Base-by-base conservation (phyloP, 2,329 filamentous ascomycete species). In the Fusarium longipes region DNA sequence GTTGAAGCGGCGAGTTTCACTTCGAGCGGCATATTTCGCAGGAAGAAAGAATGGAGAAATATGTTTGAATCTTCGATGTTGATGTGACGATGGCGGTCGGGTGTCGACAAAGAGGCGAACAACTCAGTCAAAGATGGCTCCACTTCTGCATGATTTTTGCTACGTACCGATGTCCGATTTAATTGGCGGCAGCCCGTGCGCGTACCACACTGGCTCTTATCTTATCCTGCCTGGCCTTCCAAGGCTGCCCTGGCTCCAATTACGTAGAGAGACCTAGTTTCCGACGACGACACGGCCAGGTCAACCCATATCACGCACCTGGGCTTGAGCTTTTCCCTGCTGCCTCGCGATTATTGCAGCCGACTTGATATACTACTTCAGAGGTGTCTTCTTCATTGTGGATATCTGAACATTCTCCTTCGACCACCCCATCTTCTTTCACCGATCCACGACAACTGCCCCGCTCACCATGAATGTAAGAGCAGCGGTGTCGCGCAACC, bases 21-120 rank as follows among this genome's bases (percentile, higher is more conserved):
- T 65, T 68, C 70, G 68, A 74, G 68, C 70, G 74, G 74, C 79
- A 81, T 82, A 70, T 70, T 80, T 65, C 62, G 49, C 32, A 29
- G 22, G 51, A 53, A 45, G 39, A 42, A 45, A 65, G 70, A 39
- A 50, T 44, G 63, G 63, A 25, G 43, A 45, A 57, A 47, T 51
- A 67, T 62, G 51, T 18, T 57, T 60, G 48, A 43, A 66, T 27
- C 42, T 71, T 56, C 57, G 67, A 67, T 69, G 69, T 70, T 59
- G 65, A 60, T 63, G 57, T 63, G 56, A 57, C 62, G 61, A 47
- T 63, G 58, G 59, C 60, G 67, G 55, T 65, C 55, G 65, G 60
- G 47, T 42, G 39, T 44, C 22, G 24, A 45, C n/a, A 40, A 39
- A 66, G 65, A 71, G 65, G 59, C 70, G 70, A 72, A 70, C 59